A percentile compares a stretch with the other conserved stretches of the same genome.
phyloP scores from a whole-genome alignment of 176 grass and related monocot genomes.

The Oryza meridionalis region DNA sequence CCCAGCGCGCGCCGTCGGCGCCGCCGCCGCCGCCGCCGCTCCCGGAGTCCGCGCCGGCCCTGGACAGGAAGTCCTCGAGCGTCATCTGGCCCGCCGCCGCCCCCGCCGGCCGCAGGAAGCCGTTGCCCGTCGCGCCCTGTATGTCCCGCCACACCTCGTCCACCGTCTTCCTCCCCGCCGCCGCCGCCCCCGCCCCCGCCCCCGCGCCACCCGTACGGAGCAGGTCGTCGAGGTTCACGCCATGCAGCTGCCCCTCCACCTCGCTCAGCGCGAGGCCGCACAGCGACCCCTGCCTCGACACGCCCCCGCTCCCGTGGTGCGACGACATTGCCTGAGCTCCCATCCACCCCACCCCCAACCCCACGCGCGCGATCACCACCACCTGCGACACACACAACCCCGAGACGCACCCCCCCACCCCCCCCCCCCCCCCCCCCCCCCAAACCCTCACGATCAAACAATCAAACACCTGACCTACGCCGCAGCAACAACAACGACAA shows the following conservation, averaged over 20 bases:
- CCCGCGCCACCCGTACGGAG: conserved; percentile 44
- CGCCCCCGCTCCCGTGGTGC: conserved; percentile 39
- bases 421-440: too few relatives aligned
- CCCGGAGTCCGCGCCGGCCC: conserved; percentile 35
- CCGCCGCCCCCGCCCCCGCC: not conserved
- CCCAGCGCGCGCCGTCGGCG: not conserved
- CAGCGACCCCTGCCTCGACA: conserved; percentile 63
- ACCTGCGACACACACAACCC: not conserved
- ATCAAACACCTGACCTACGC: not conserved
- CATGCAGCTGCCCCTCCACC: conserved; percentile 67
- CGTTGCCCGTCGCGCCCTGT: conserved; percentile 30
- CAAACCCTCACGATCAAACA: not conserved
- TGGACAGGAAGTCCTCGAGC: conserved; percentile 79
- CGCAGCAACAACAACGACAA: not conserved
- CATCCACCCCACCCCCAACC: conserved; percentile 33
- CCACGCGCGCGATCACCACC: not conserved
- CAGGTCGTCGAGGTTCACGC: conserved; percentile 75
- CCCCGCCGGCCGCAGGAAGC: conserved; percentile 27
- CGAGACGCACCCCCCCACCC: too few relatives aligned
- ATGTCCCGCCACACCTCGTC: conserved; percentile 93
- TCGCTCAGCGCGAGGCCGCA: conserved; percentile 74
- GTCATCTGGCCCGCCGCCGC: conserved; percentile 60
- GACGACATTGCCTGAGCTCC: conserved; percentile 72
- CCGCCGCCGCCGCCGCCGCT: conserved; percentile 8
- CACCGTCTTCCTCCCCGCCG: conserved; percentile 55